These are phyloP conservation scores for Bondarzewia mesenterica DNA, from an alignment of 1,284 basidiomycete species.

Conservation along the genomic window DNA sequence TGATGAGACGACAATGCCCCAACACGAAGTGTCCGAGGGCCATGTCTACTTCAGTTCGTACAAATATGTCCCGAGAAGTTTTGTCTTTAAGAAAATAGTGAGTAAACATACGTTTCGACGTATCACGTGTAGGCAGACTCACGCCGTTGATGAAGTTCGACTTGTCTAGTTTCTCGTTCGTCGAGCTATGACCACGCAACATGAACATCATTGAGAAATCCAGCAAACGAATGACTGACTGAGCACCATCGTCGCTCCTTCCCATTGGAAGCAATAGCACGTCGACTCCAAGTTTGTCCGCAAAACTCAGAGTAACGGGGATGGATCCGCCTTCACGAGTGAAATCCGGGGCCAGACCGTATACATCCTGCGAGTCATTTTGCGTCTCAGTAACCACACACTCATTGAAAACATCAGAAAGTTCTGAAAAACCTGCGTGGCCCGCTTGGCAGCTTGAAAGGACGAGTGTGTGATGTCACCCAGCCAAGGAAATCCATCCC, in stretches of 20 bases:
- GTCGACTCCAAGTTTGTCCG: slow-evolving; percentile 77
- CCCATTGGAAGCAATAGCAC: slow-evolving; percentile 90
- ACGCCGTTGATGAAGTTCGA: slow-evolving; percentile 92
- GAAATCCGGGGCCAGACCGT: slow-evolving; percentile 78
- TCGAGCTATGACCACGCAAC: slow-evolving; percentile 46
- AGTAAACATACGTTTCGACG: neutral
- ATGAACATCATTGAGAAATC: neutral
- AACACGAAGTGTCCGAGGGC: too few relatives aligned
- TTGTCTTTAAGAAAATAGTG: slow-evolving; percentile 37
- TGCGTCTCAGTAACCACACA: neutral
- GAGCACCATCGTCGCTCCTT: slow-evolving; percentile 87
- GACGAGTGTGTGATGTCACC: slow-evolving; percentile 89
- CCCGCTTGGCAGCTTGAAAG: slow-evolving; percentile 84
- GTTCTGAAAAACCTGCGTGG: slow-evolving; percentile 49
- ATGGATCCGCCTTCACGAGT: slow-evolving; percentile 96
- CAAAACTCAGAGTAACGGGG: slow-evolving; percentile 93
- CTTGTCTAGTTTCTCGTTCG: slow-evolving; percentile 93
- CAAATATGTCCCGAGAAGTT: slow-evolving; percentile 76
- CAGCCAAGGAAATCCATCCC: slow-evolving; percentile 87
- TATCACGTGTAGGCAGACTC: slow-evolving; percentile 20
- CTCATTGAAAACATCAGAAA: neutral
- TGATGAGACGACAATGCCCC: too few relatives aligned
- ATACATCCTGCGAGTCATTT: slow-evolving; percentile 48
- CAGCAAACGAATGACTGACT: slow-evolving; percentile 40
- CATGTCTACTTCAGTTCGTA: too few relatives aligned